A percentile compares a stretch with the other conserved stretches of the same genome.
Evolutionary conservation across 441 rosid species (phyloP).

Genomic region (Syzygium malaccense): DNA sequence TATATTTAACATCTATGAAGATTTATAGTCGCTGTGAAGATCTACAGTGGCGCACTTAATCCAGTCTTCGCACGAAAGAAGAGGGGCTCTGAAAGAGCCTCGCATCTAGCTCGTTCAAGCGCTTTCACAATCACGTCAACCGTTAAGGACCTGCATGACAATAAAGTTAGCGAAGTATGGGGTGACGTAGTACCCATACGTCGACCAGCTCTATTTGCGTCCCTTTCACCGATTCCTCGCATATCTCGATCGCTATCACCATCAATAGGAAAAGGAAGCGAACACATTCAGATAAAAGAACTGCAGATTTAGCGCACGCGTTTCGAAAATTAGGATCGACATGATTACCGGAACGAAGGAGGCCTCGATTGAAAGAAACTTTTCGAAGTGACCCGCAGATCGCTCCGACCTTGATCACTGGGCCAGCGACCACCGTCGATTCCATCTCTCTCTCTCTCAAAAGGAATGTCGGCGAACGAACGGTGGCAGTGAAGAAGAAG

Average conservation of each 20-base stretch:
- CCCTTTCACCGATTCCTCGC: constrained; percentile 39
- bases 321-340: neutral
- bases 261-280: neutral
- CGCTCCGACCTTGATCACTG: constrained; percentile 58
- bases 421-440: constrained; percentile 18
- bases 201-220: constrained; percentile 54
- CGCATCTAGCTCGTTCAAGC: no score
- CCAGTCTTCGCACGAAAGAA: no score
- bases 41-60: no score
- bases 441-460: constrained; percentile 12
- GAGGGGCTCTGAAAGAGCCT: no score
- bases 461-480: neutral
- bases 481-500: neutral
- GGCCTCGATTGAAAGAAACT: constrained; percentile 57
- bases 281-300: neutral
- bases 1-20: no score
- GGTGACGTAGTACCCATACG: constrained; percentile 2
- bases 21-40: no score
- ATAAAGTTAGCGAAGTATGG: no score
- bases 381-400: constrained; percentile 66
- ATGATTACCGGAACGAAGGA: constrained; percentile 47
- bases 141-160: no score
- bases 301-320: neutral
- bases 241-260: constrained; percentile 36
- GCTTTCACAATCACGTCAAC: no score